These are phyloP conservation scores for Beta lomatogona DNA, from an alignment of 179 eudicot species.

Conservation along the genomic window DNA sequence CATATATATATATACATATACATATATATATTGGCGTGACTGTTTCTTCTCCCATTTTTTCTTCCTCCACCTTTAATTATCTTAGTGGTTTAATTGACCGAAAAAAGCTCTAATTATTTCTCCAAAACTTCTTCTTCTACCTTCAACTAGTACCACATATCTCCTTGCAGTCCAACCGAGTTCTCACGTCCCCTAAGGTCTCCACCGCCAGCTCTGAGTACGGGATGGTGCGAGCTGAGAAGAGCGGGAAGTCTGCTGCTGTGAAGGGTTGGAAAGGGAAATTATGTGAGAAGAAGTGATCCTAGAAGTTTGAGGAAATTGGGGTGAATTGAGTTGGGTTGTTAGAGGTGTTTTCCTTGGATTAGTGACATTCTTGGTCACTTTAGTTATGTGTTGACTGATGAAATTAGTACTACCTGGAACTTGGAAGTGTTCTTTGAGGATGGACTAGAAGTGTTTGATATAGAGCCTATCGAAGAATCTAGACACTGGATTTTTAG, in stretches of 20 bases:
- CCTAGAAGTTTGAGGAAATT: slow-evolving; percentile 28
- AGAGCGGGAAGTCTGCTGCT: slow-evolving; percentile 10
- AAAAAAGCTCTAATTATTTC: too few relatives aligned
- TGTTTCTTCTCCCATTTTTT: too few relatives aligned
- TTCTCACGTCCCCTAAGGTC: slow-evolving; percentile 30
- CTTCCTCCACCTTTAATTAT: too few relatives aligned
- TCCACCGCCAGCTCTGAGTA: slow-evolving; percentile 40
- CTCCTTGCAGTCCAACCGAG: slow-evolving; percentile 36
- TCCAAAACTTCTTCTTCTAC: too few relatives aligned
- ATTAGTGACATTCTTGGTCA: slow-evolving; percentile 29
- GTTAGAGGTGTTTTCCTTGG: slow-evolving; percentile 26
- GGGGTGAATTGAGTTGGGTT: slow-evolving; percentile 27
- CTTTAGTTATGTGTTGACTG: neutral
- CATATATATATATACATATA: too few relatives aligned
- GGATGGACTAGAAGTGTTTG: neutral
- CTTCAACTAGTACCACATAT: neutral
- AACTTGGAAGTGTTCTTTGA: too few relatives aligned
- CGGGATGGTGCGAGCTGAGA: slow-evolving; percentile 20
- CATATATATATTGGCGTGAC: too few relatives aligned
- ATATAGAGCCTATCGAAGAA: slow-evolving; percentile 1
- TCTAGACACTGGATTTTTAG: slow-evolving; percentile 4
- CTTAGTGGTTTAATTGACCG: too few relatives aligned
- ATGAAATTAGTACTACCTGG: neutral
- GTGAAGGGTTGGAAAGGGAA: slow-evolving; percentile 10
- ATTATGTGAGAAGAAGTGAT: slow-evolving; percentile 27